Evolutionary conservation across 2,329 filamentous ascomycete genomes (phyloP).

Genomic region (Aspergillus sp.): DNA sequence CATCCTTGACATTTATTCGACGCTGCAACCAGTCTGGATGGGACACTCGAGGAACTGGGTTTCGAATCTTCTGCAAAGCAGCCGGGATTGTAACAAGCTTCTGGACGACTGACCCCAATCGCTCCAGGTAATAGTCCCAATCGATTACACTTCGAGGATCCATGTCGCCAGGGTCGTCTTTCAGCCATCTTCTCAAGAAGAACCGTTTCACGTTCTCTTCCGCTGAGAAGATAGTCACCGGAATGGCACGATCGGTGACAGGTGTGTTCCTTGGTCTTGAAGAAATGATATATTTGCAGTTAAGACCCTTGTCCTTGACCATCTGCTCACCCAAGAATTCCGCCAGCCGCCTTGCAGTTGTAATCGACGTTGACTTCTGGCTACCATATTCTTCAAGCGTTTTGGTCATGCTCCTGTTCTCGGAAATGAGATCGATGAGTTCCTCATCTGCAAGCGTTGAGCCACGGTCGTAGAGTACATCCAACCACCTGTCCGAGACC

Average conservation of each 20-base stretch:
- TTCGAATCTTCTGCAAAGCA: slow-evolving; percentile 86
- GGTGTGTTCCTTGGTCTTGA: slow-evolving; percentile 76
- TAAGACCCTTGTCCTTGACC: slow-evolving; percentile 97
- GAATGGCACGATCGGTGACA: slow-evolving; percentile 88
- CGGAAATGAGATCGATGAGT: slow-evolving; percentile 97
- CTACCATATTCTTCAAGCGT: slow-evolving; percentile 90
- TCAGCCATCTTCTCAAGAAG: slow-evolving; percentile 91
- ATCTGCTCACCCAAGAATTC: slow-evolving; percentile 97
- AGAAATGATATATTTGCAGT: slow-evolving; percentile 99
- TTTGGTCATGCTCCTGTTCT: slow-evolving; percentile 97
- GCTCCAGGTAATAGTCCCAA: slow-evolving; percentile 95
- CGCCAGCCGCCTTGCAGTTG: slow-evolving; percentile 85
- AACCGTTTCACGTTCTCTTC: slow-evolving; percentile 78
- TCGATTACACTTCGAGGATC: slow-evolving; percentile 85
- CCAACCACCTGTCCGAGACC: slow-evolving; percentile 92
- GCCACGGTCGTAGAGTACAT: slow-evolving; percentile 84
- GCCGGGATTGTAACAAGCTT: slow-evolving; percentile 98
- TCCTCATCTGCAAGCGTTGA: slow-evolving; percentile 90
- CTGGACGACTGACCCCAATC: slow-evolving; percentile 92
- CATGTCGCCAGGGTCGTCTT: slow-evolving; percentile 83
- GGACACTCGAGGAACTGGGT: slow-evolving; percentile 84
- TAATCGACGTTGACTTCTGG: slow-evolving; percentile 99
- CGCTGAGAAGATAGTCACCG: slow-evolving; percentile 93
- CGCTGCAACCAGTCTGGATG: slow-evolving; percentile 97
- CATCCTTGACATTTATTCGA: slow-evolving; percentile 88